These are phyloP conservation scores for Sphagnum tenellum DNA, from an alignment of 225 moss, liverwort and hornwort genomes.

Conservation along the genomic window DNA sequence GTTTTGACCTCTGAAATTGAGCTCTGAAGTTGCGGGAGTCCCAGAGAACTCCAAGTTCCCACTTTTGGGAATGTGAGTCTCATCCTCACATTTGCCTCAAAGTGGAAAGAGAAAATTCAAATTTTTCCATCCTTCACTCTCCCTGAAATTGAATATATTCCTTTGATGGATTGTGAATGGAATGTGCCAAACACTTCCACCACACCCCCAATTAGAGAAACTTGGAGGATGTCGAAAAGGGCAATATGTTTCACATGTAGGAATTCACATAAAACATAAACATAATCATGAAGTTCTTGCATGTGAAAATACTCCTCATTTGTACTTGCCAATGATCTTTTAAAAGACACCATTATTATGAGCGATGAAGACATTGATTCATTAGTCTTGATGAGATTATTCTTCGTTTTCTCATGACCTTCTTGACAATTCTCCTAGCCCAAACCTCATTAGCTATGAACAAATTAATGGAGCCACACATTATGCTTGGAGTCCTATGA, in stretches of 20 bases:
- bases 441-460: background rate
- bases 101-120: too few species aligned
- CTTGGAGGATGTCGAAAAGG: constrained; percentile 34
- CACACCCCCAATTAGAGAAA: constrained; percentile 14
- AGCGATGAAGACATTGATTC: constrained; percentile 66
- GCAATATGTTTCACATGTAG: constrained; percentile 56
- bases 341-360: constrained; percentile 60
- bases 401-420: constrained; percentile 53
- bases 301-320: constrained; percentile 95
- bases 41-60: too few species aligned
- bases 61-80: too few species aligned
- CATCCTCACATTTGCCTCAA: too few species aligned
- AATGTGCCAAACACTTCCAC: background rate
- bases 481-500: too few species aligned
- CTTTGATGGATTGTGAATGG: background rate
- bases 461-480: background rate
- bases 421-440: constrained; percentile 29
- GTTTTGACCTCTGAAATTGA: too few species aligned
- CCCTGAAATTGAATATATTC: background rate
- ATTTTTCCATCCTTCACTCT: too few species aligned
- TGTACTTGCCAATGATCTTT: constrained; percentile 63
- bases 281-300: constrained; percentile 94
- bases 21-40: too few species aligned
- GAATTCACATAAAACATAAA: constrained; percentile 94
- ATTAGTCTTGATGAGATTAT: constrained; percentile 72